Conservation (phyloP, 768 basidiomycete species). For the Lactarius hengduanensis region DNA sequence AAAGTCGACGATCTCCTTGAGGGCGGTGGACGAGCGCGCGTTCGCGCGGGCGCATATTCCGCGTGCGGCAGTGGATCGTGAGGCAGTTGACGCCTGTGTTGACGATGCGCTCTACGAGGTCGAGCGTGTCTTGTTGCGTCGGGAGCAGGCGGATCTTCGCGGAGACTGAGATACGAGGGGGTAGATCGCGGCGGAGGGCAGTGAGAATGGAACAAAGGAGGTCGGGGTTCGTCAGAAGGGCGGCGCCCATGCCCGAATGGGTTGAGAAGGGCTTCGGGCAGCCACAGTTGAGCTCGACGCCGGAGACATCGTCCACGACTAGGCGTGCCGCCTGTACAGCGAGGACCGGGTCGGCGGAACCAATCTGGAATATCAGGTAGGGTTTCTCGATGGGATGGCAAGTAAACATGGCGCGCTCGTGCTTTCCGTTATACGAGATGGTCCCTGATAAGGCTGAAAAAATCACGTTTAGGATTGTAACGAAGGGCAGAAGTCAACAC, state of each 20-base stretch:
- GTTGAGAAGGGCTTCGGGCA: slow-evolving; percentile 97
- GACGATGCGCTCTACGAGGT: too few relatives aligned
- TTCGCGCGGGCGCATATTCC: too few relatives aligned
- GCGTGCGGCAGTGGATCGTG: too few relatives aligned
- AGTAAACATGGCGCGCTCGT: slow-evolving; percentile 76
- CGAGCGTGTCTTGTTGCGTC: slow-evolving; percentile 60
- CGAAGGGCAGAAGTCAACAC: neutral
- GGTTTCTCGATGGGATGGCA: slow-evolving; percentile 95
- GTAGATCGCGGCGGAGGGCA: slow-evolving; percentile 69
- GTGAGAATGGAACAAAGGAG: slow-evolving; percentile 85
- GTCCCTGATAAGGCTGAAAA: slow-evolving; percentile 78
- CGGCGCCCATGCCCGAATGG: slow-evolving; percentile 94
- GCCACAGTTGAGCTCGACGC: slow-evolving; percentile 96
- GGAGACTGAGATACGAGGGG: slow-evolving; percentile 79
- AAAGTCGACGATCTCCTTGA: too few relatives aligned
- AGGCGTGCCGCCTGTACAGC: slow-evolving; percentile 90
- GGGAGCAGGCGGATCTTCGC: slow-evolving; percentile 92
- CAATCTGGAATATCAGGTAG: slow-evolving; percentile 94
- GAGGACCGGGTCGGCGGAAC: slow-evolving; percentile 83
- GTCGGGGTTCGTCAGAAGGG: slow-evolving; percentile 88
- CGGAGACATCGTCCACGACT: slow-evolving; percentile 86
- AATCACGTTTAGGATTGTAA: slow-evolving; percentile 13
- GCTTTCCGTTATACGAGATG: slow-evolving; percentile 81
- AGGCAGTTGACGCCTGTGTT: too few relatives aligned
- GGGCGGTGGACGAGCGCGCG: too few relatives aligned